Base-by-base conservation (phyloP, 2,329 filamentous ascomycete species). In the Seiridium cupressi region DNA sequence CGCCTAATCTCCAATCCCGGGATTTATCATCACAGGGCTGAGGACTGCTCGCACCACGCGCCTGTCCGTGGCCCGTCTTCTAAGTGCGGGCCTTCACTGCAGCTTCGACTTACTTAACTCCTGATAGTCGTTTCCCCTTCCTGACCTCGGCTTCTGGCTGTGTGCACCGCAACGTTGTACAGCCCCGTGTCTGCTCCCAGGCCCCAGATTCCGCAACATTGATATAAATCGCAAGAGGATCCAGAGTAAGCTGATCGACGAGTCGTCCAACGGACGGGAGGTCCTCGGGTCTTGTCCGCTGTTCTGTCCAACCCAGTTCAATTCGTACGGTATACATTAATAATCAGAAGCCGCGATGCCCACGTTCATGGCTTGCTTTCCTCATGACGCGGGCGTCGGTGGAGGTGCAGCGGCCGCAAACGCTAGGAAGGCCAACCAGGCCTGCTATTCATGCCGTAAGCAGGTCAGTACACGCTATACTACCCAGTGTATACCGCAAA, bases 371-470 rank as follows among this genome's bases (percentile, higher is more conserved):
- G 57, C 56, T 13, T 49, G 57, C 8, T 64, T 58, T 51, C 62
- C 62, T 31, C 61, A 59, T 56, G 61, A 63, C 51, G 61, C 59
- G n/a, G 61, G 47, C 51, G 59, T 55, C 31, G 46, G 47, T n/a
- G 61, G 61, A 36, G 56, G 55, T 26, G 13, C 56, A 34, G 40
- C 62, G 46, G 61, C 57, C 61, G 53, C 46, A 26, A 42, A 44
- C 38, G 44, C 42, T 26, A 54, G 55, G 32, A 73, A 70, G 58
- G 76, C 78, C 18, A 62, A 69, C 13, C 76, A 79, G 68, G 78
- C 78, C 60, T 81, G 78, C 64, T 62, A 72, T 48, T 71, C 76
- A 36, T 81, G 79, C 66, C 70, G 75, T 42, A 62, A 63, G 51
- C 63, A 64, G 61, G 63, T 63, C 13, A 11, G 63, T 60, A 36